A percentile compares a stretch with the other conserved stretches of the same genome.
Evolutionary conservation across 768 basidiomycete species (phyloP).

Genomic region (Trametes cinnabarina): DNA sequence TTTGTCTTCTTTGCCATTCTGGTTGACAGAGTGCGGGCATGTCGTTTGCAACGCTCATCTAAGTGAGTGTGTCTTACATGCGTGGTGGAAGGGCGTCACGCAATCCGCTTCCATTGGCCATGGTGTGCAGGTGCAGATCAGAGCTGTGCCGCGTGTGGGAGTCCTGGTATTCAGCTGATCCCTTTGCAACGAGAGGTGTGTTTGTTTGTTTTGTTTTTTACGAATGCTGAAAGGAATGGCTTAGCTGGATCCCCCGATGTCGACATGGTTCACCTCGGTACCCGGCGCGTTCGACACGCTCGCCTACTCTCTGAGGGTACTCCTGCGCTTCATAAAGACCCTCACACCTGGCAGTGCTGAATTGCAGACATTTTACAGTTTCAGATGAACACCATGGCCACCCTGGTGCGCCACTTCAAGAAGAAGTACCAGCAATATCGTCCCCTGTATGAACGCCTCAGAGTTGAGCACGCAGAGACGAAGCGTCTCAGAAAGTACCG

Average conservation of each 20-base stretch:
- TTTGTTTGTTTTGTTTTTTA: background rate
- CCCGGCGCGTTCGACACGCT: slow-evolving; percentile 61
- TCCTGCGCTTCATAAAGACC: no score
- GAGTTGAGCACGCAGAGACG: slow-evolving; percentile 43
- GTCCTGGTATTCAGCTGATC: slow-evolving; percentile 60
- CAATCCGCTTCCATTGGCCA: background rate
- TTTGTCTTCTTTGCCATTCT: slow-evolving; percentile 67
- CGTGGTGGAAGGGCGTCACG: background rate
- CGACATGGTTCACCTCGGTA: slow-evolving; percentile 72
- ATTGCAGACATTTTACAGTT: slow-evolving; percentile 49
- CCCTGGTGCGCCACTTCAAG: slow-evolving; percentile 64
- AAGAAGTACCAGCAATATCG: slow-evolving; percentile 56
- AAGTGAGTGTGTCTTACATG: slow-evolving; percentile 44
- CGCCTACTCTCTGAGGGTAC: slow-evolving; percentile 67
- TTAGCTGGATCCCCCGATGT: slow-evolving; percentile 80
- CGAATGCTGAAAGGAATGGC: background rate
- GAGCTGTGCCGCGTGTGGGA: slow-evolving; percentile 69
- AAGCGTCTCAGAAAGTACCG: slow-evolving; percentile 49
- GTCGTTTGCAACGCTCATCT: slow-evolving; percentile 83
- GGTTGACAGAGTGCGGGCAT: slow-evolving; percentile 88
- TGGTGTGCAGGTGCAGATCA: slow-evolving; percentile 64
- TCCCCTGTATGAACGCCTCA: slow-evolving; percentile 49
- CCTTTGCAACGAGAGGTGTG: slow-evolving; percentile 74
- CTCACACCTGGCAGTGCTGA: no score
- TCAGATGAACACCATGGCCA: slow-evolving; percentile 73